A percentile compares a stretch with the other conserved stretches of the same genome.
Conservation (phyloP, 176 grass and related monocot species). For the Stipa capillata region DNA sequence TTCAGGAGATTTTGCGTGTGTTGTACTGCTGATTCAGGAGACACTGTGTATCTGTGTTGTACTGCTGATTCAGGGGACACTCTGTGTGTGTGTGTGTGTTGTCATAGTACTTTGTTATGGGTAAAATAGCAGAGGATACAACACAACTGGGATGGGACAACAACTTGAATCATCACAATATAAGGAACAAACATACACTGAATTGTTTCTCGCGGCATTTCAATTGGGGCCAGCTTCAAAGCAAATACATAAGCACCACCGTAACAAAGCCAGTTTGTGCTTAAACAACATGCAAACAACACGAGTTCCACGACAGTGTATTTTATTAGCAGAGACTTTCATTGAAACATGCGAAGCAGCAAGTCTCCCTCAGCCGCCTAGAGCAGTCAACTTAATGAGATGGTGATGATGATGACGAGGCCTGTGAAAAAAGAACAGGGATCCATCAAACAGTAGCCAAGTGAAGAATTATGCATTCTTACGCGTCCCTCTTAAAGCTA, state of each 20-base stretch:
- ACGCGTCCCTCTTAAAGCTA: not conserved
- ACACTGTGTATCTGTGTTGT: no score
- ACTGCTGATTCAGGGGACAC: no score
- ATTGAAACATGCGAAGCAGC: not conserved
- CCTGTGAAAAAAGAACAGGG: not conserved
- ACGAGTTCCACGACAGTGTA: not conserved
- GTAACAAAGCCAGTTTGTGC: not conserved
- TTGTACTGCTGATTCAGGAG: no score
- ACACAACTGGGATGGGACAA: fast-evolving
- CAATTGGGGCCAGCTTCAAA: not conserved
- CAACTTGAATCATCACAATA: not conserved
- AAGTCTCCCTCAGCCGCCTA: not conserved
- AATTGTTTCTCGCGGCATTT: not conserved
- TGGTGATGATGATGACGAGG: not conserved
- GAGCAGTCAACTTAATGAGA: constrained; percentile 7
- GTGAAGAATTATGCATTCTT: not conserved
- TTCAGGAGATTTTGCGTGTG: no score
- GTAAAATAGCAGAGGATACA: no score
- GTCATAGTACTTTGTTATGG: no score
- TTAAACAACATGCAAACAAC: constrained; percentile 2
- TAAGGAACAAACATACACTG: not conserved
- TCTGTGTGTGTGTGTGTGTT: no score
- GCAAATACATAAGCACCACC: not conserved
- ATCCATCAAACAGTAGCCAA: not conserved
- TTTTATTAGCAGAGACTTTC: constrained; percentile 29